Evolutionary conservation across 495 filamentous ascomycete genomes (phyloP).

Genomic region (Hypoxylon fuscum): DNA sequence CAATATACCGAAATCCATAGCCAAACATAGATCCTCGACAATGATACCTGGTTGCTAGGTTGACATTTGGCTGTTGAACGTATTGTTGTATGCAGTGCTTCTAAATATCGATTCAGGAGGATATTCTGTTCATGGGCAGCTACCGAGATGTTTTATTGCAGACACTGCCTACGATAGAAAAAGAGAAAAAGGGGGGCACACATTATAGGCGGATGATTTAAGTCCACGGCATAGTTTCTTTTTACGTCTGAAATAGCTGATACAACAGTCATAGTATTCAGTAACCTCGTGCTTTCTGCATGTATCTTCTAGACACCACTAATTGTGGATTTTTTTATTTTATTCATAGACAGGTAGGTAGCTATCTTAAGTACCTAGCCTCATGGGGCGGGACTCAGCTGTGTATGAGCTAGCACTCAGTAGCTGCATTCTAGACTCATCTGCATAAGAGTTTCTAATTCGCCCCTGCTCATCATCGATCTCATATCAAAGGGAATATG

Average conservation of each 20-base stretch:
- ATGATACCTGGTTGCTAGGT: too few relatives aligned
- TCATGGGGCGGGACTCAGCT: conserved; percentile 3
- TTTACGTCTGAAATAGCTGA: background rate
- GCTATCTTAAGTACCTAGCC: background rate
- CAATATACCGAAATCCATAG: too few relatives aligned
- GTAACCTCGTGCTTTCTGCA: conserved; percentile 6
- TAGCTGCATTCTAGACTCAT: conserved; percentile 18
- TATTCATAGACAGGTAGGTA: conserved; percentile 7
- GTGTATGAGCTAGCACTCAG: conserved; percentile 16
- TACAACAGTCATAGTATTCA: conserved; percentile 1
- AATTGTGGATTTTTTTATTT: conserved; percentile 1
- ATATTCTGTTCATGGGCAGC: too few relatives aligned
- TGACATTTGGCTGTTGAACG: too few relatives aligned
- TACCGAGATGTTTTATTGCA: background rate
- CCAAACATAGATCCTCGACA: too few relatives aligned
- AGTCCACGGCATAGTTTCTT: background rate
- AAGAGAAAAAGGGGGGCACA: too few relatives aligned
- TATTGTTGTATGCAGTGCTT: too few relatives aligned
- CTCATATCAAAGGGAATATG: conserved; percentile 30
- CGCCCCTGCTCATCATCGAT: conserved; percentile 16
- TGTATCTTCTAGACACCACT: conserved; percentile 13
- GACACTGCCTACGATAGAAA: too few relatives aligned
- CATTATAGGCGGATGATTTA: too few relatives aligned
- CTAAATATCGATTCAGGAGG: too few relatives aligned
- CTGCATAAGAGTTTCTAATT: conserved; percentile 12